Evolutionary conservation across 495 filamentous ascomycete genomes (phyloP).

Genomic region (Penicillium longicatenatum): DNA sequence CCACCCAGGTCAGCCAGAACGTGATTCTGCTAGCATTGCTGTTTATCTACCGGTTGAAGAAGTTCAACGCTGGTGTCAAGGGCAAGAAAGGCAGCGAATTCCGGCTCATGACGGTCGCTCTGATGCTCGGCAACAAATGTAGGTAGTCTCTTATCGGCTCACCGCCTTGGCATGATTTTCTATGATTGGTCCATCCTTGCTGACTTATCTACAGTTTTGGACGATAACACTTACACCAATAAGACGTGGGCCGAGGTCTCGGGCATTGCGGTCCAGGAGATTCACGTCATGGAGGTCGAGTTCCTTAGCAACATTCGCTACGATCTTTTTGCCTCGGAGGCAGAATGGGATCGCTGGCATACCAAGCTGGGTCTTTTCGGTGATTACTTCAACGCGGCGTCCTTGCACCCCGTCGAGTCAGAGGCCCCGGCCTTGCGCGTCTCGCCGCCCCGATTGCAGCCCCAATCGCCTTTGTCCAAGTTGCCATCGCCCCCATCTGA

Average conservation of each 20-base stretch:
- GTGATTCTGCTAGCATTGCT: slow-evolving; percentile 89
- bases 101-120: slow-evolving; percentile 88
- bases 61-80: slow-evolving; percentile 79
- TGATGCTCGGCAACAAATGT: slow-evolving; percentile 99
- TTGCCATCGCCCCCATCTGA: slow-evolving; percentile 57
- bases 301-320: slow-evolving; percentile 99
- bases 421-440: slow-evolving; percentile 33
- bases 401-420: slow-evolving; percentile 34
- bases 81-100: slow-evolving; percentile 95
- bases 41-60: slow-evolving; percentile 93
- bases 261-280: slow-evolving; percentile 89
- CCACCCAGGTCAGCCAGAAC: slow-evolving; percentile 96
- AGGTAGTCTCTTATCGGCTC: slow-evolving; percentile 37
- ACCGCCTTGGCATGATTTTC: slow-evolving; percentile 21
- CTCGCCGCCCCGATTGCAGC: slow-evolving; percentile 37
- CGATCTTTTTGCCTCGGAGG: slow-evolving; percentile 78
- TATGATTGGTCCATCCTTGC: slow-evolving; percentile 15
- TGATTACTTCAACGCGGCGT: slow-evolving; percentile 74
- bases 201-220: slow-evolving; percentile 65
- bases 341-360: slow-evolving; percentile 86
- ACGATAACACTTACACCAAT: slow-evolving; percentile 99
- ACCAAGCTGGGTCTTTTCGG: slow-evolving; percentile 74
- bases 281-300: slow-evolving; percentile 99
- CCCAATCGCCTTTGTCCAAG: slow-evolving; percentile 43
- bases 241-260: slow-evolving; percentile 99